Evolutionary conservation across 768 basidiomycete genomes (phyloP).

Genomic region (Neoboletus magnificus): DNA sequence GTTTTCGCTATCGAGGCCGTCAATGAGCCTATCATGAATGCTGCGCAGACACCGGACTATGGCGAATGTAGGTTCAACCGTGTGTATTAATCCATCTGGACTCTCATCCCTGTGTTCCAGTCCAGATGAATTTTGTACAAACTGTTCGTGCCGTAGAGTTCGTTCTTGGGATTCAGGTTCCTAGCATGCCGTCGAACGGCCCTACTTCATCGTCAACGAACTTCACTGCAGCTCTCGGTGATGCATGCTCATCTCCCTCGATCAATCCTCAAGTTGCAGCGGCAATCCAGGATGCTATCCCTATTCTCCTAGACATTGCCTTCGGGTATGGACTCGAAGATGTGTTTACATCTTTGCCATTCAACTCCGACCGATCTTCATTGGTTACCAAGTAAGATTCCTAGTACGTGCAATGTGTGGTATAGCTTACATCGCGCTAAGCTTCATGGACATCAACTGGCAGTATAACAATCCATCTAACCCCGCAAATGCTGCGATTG

Average conservation of each 20-base stretch:
- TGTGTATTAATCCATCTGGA: neutral
- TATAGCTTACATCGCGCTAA: conserved; percentile 26
- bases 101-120: conserved; percentile 32
- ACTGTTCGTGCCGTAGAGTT: conserved; percentile 65
- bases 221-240: conserved; percentile 34
- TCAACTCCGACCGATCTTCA: conserved; percentile 18
- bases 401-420: neutral
- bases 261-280: conserved; percentile 31
- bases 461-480: conserved; percentile 67
- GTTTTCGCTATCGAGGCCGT: conserved; percentile 73
- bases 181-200: conserved; percentile 3
- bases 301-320: conserved; percentile 35
- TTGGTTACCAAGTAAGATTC: conserved; percentile 39
- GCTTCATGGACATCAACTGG: conserved; percentile 83
- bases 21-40: conserved; percentile 78
- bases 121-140: conserved; percentile 67
- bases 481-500: conserved; percentile 63
- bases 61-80: conserved; percentile 54
- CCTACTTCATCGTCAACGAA: conserved; percentile 30
- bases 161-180: conserved; percentile 50
- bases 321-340: conserved; percentile 16
- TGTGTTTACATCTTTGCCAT: conserved; percentile 23
- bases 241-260: conserved; percentile 9
- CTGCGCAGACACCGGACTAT: conserved; percentile 60
- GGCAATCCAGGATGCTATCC: conserved; percentile 35